Evolutionary conservation across 148 eudicot genomes (phyloP).

Genomic region (Gaultheria prostrata): DNA sequence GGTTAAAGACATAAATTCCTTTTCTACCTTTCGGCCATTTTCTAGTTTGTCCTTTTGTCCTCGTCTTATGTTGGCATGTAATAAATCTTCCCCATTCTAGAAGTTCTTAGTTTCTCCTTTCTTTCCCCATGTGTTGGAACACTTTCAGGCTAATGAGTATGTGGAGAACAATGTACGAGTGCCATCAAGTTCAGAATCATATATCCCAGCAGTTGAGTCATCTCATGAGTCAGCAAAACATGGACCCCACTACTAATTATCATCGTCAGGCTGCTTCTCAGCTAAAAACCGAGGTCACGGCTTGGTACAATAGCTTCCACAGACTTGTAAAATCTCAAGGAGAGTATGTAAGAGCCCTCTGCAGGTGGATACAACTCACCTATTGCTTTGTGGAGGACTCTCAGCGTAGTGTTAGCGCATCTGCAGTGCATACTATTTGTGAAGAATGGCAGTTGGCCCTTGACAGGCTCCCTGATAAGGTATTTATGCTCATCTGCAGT

Average conservation of each 20-base stretch:
- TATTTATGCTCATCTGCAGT: constrained; percentile 16
- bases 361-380: constrained; percentile 61
- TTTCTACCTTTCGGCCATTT: neutral
- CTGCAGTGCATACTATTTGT: constrained; percentile 41
- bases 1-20: neutral
- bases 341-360: constrained; percentile 53
- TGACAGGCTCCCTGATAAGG: constrained; percentile 71
- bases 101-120: no score
- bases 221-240: constrained; percentile 37
- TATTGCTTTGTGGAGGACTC: constrained; percentile 28
- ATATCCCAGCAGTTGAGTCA: constrained; percentile 62
- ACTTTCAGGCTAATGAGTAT: constrained; percentile 49
- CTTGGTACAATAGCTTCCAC: constrained; percentile 65
- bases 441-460: constrained; percentile 65
- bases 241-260: constrained; percentile 52
- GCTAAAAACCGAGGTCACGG: constrained; percentile 62
- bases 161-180: constrained; percentile 73
- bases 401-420: constrained; percentile 26
- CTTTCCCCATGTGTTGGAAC: neutral
- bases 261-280: constrained; percentile 65
- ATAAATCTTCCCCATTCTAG: neutral
- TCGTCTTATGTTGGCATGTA: neutral
- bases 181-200: constrained; percentile 67
- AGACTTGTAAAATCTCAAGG: constrained; percentile 54
- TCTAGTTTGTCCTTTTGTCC: neutral